Conservation (phyloP, 768 basidiomycete genomes). For the Clathrus columnatus region DNA sequence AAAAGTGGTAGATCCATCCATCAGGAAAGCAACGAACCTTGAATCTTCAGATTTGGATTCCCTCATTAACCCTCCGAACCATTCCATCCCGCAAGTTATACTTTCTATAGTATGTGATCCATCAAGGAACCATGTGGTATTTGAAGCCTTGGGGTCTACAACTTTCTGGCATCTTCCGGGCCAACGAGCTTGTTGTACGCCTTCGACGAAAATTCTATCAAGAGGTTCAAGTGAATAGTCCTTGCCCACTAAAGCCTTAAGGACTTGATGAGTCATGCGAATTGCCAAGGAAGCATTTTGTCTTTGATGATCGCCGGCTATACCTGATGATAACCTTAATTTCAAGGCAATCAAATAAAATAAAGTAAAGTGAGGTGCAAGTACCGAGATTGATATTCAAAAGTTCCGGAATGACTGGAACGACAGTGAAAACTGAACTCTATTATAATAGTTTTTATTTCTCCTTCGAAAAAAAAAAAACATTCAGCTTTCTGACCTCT, state of each 20-base stretch:
- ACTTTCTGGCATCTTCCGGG: conserved; percentile 92
- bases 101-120: conserved; percentile 95
- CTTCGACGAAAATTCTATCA: conserved; percentile 45
- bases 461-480: neutral
- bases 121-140: conserved; percentile 82
- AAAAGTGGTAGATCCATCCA: too few species aligned
- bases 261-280: conserved; percentile 57
- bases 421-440: conserved; percentile 62
- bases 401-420: conserved; percentile 44
- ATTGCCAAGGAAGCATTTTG: conserved; percentile 86
- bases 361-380: conserved; percentile 9
- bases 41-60: conserved; percentile 28
- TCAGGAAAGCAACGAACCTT: neutral
- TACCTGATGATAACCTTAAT: conserved; percentile 39
- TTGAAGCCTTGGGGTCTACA: conserved; percentile 41
- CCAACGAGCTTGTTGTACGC: conserved; percentile 70
- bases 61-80: conserved; percentile 66
- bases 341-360: too few species aligned
- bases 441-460: conserved; percentile 20
- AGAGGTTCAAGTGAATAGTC: conserved; percentile 25
- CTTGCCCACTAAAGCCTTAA: conserved; percentile 27
- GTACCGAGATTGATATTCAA: conserved; percentile 53
- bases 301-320: conserved; percentile 78
- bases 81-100: conserved; percentile 75
- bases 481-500: conserved; percentile 35